Evolutionary conservation across 1,284 basidiomycete genomes (phyloP).

Genomic region (Pulchroboletus neoregius): DNA sequence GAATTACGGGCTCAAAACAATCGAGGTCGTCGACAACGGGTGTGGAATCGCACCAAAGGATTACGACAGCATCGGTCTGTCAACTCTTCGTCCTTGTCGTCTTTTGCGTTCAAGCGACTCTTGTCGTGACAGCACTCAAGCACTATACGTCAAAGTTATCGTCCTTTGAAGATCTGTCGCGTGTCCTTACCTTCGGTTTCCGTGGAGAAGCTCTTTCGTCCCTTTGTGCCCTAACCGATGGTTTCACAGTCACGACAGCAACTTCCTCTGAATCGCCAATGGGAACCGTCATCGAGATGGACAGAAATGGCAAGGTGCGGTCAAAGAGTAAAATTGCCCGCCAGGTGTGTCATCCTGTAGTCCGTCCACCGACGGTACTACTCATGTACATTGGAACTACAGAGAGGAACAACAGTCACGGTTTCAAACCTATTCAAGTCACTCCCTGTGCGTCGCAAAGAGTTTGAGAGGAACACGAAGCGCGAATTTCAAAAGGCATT

Average conservation of each 20-base stretch:
- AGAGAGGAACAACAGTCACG: conserved; percentile 87
- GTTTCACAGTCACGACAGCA: conserved; percentile 70
- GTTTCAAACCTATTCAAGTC: conserved; percentile 75
- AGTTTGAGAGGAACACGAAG: conserved; percentile 86
- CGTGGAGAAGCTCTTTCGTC: conserved; percentile 95
- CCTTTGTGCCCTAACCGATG: conserved; percentile 80
- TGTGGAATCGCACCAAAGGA: conserved; percentile 40
- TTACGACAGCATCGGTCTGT: conserved; percentile 74
- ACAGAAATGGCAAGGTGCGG: conserved; percentile 55
- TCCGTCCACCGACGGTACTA: not conserved
- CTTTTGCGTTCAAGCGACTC: not conserved
- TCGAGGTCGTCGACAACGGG: conserved; percentile 95
- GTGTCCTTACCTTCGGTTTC: conserved; percentile 89
- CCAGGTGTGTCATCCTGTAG: conserved; percentile 50
- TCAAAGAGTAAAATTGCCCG: conserved; percentile 62
- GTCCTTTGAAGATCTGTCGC: conserved; percentile 13
- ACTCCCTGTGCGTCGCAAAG: conserved; percentile 89
- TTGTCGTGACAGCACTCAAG: conserved; percentile 3
- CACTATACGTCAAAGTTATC: conserved; percentile 8
- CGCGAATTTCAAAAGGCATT: conserved; percentile 89
- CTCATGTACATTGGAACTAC: not conserved
- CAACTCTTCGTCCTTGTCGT: not conserved
- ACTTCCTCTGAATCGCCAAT: conserved; percentile 69
- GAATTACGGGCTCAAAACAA: conserved; percentile 78
- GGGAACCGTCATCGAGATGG: conserved; percentile 75